Evolutionary conservation across 2,329 filamentous ascomycete species (phyloP).

Genomic region (Hortaea sp.): DNA sequence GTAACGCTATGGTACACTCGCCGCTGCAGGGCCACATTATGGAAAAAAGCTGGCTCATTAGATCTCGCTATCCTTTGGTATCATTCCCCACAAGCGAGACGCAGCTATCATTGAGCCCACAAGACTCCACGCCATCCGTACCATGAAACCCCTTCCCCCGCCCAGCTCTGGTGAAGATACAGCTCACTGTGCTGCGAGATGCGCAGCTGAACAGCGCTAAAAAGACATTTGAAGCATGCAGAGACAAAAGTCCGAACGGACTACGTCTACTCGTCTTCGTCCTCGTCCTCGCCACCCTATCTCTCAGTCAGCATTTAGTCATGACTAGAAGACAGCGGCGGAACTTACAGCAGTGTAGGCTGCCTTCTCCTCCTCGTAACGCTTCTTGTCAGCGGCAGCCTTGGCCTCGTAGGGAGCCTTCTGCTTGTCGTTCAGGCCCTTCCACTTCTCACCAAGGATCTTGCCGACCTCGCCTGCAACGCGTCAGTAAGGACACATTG

Average conservation of each 20-base stretch:
- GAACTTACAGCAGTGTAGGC: slow-evolving; percentile 67
- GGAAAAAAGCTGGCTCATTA: slow-evolving; percentile 5
- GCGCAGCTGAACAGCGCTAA: neutral
- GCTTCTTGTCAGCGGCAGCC: slow-evolving; percentile 95
- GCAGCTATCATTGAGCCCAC: slow-evolving; percentile 1
- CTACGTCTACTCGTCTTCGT: slow-evolving; percentile 25
- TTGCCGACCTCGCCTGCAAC: slow-evolving; percentile 82
- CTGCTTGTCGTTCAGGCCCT: slow-evolving; percentile 88
- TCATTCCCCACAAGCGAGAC: slow-evolving; percentile 3
- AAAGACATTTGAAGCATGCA: neutral
- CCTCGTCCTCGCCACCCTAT: slow-evolving; percentile 26
- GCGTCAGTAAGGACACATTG: neutral
- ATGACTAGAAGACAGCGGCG: neutral
- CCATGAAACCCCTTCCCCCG: neutral
- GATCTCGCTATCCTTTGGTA: slow-evolving; percentile 9
- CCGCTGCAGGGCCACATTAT: slow-evolving; percentile 3
- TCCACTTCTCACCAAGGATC: slow-evolving; percentile 97
- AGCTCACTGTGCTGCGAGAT: neutral
- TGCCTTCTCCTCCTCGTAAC: slow-evolving; percentile 96
- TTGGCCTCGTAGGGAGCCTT: slow-evolving; percentile 91
- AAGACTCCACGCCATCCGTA: slow-evolving; percentile 1
- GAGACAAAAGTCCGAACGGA: neutral
- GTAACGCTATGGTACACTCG: slow-evolving; percentile 7
- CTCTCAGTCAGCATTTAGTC: slow-evolving; percentile 9
- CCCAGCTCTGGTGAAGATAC: neutral